Percentiles rank a stretch among this genome's conserved stretches.
Conservation (phyloP, 176 grass and related monocot genomes). For the Cenchrus fungigraminus region DNA sequence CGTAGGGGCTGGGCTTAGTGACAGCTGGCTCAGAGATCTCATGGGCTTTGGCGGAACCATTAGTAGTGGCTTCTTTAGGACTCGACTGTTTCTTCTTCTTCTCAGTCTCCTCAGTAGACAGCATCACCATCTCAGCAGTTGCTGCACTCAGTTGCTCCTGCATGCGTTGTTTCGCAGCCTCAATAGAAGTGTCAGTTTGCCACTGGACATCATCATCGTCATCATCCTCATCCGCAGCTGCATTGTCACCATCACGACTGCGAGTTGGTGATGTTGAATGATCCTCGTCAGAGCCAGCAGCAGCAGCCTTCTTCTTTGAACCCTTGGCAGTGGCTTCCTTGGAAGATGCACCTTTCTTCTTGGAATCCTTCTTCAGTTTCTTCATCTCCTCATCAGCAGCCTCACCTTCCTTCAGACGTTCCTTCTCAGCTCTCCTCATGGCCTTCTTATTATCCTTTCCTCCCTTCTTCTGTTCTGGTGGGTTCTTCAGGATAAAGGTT, state of each 20-base stretch:
- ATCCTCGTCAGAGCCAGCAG: conserved; percentile 70
- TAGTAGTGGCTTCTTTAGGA: neutral
- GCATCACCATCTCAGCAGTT: conserved; percentile 91
- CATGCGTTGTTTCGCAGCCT: conserved; percentile 76
- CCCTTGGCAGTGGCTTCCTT: conserved; percentile 44
- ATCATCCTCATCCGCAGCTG: conserved; percentile 51
- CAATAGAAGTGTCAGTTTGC: conserved; percentile 80
- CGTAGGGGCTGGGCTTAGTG: conserved; percentile 15
- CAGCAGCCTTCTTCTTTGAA: conserved; percentile 46
- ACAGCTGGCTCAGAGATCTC: neutral
- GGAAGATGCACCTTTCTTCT: conserved; percentile 62
- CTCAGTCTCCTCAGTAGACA: conserved; percentile 51
- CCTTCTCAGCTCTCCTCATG: conserved; percentile 89
- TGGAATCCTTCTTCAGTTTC: conserved; percentile 78
- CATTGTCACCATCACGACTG: conserved; percentile 49
- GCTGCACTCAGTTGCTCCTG: conserved; percentile 78
- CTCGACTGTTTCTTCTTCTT: conserved; percentile 34
- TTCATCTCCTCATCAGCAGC: conserved; percentile 90
- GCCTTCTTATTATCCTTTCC: conserved; percentile 84
- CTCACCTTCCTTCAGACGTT: conserved; percentile 75
- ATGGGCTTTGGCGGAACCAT: conserved; percentile 23
- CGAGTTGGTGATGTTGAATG: conserved; percentile 56
- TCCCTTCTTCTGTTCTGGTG: conserved; percentile 77
- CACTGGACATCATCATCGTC: conserved; percentile 71
- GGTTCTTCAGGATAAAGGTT: conserved; percentile 73